Base-by-base conservation (phyloP, 1,139 yeast species). In the Hanseniaspora sp. region DNA sequence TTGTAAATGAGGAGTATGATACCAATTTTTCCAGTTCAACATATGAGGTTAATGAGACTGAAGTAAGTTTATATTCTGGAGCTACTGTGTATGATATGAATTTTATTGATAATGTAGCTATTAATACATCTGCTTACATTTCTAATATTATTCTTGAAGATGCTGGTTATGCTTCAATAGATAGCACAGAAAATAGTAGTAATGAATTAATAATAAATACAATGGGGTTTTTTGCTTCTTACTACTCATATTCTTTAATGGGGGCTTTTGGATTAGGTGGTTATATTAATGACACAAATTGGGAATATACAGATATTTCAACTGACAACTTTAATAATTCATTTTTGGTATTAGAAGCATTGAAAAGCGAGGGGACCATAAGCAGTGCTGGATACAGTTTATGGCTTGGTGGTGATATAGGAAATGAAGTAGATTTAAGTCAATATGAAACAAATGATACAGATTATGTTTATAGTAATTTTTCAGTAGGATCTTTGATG, bases 221-320 rank as follows among this genome's bases (percentile, higher is more conserved):
- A 23, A 23, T 23, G 23, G 61, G 68, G 0, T 74, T 76, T 56
- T 56, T 74, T n/a, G 58, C 60, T 44, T 69, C 69, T 0, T 68
- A 72, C 46, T 67, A 68, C 5, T 69, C 82, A 2, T 65, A 69
- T 56, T 71, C 73, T 40, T 63, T 68, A n/a, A 67, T 71, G 5
- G 86, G 86, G 11, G 78, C 77, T 7, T 63, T 82, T 15, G 90
- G 88, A 1, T 63, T 83, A 4, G 81, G 82, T 3, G 77, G 77
- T 2, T 60, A 52, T 13, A 46, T 60, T 1, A 48, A 57, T 5
- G 56, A 58, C 13, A 52, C 57, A 11, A 44, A 59, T 17, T 52
- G 52, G 52, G 55, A 55, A 3, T 55, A 56, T 4, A 52, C 48
- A 4, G 57, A 59, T 37, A 44, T 56, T 8, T 35, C 65, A 34